Conservation (phyloP, 768 basidiomycete species). For the Leccinum obscurum region DNA sequence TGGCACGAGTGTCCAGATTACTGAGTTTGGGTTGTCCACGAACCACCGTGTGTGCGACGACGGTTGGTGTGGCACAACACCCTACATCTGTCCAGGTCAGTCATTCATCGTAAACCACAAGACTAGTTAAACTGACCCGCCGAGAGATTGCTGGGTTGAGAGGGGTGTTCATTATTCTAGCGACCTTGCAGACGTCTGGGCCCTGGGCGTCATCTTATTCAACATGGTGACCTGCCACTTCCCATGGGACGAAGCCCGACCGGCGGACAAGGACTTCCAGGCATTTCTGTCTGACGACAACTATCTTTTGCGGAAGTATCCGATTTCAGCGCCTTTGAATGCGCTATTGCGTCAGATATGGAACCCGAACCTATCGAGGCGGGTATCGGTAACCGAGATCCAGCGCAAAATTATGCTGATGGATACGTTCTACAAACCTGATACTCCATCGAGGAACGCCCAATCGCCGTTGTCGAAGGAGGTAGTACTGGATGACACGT, state of each 20-base stretch:
- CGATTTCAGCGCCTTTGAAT: conserved; percentile 7
- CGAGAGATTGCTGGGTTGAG: conserved; percentile 57
- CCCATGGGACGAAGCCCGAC: conserved; percentile 19
- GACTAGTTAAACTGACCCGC: background rate
- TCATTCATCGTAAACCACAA: no score
- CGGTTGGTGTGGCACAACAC: no score
- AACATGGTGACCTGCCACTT: conserved; percentile 70
- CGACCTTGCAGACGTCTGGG: conserved; percentile 58
- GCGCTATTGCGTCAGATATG: conserved; percentile 10
- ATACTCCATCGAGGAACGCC: fast-evolving
- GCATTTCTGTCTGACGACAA: conserved; percentile 3
- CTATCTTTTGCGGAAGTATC: conserved; percentile 1
- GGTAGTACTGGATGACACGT: no score
- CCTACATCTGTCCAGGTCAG: no score
- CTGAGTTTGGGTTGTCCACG: no score
- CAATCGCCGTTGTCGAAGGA: no score
- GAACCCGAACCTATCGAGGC: conserved; percentile 11
- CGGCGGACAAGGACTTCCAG: conserved; percentile 1
- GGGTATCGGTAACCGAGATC: conserved; percentile 7
- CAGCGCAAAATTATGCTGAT: conserved; percentile 14
- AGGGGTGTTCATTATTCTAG: conserved; percentile 23
- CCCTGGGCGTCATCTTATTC: conserved; percentile 76
- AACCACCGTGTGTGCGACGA: no score
- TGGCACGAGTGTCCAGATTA: no score
- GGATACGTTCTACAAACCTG: conserved; percentile 17